Evolutionary conservation across 225 moss, liverwort and hornwort species (phyloP), one percentile per base, ranked within the genome.

Genomic region (Anthoceros angustus): DNA sequence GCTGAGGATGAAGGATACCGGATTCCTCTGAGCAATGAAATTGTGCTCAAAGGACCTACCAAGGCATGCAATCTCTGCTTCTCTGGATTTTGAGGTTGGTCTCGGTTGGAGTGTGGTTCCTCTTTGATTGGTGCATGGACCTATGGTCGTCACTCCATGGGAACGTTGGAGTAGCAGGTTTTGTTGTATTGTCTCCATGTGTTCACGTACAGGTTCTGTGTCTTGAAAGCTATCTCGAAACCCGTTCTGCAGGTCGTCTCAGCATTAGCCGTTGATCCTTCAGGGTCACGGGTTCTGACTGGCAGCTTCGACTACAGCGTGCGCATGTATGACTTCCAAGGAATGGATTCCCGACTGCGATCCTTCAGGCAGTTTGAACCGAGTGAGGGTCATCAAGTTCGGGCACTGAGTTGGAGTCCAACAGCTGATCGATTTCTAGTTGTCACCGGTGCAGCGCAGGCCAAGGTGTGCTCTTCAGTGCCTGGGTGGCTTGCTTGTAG

Each of bases 301-400:
- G 98, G 98, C 38, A 83, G 98, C 55, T 99, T 89, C 68, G 98
- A 99, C 73, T 99, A 85, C 63, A 55, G 69, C 46, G 87, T 92
- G 15, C 82, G 79, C 25, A 92, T 99, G 98, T 99, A 87, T 72
- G 98, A 99, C 77, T 99, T 99, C 50, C 92, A 99, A 76, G 98
- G 98, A 49, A 99, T 99, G 98, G 84, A 92, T 77, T 79, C 89
- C 20, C 88, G 88, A 62, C 80, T 99, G 14, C 83, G 83, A 68
- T 99, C 98, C 24, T 99, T 99, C 80, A 85, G 98, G 48, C 98
- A 99, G 72, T 67, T 92, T 45, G 89, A 99, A 75, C 98, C 98
- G 60, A 92, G 98, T 69, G 98, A 99, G 71, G 98, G 92, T 39
- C 98, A 99, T 71, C 98, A 99, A 72, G 84, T 99, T 61, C 91